Base-by-base conservation (phyloP, 108 stramenopile species). In the Cylindrotheca closterium region DNA sequence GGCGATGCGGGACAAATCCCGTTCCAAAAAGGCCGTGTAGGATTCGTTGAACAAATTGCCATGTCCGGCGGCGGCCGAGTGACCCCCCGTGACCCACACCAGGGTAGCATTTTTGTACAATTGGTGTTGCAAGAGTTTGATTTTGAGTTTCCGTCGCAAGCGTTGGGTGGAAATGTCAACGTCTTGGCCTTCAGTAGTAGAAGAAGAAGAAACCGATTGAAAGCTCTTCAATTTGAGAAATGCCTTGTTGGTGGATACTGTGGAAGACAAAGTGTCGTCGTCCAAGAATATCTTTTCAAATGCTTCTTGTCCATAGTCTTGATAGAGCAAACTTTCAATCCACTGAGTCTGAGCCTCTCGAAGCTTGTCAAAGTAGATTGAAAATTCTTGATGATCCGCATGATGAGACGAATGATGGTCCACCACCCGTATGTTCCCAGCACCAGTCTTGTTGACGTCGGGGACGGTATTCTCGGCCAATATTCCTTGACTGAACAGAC, bases 1-100 rank as follows among this genome's bases (percentile, higher is more conserved):
- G 58, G 85, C 82, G 15, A 75, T 66, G 12, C 33, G 58, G 50
- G 70, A 49, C 15, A 69, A 65, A 30, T 71, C 62, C 4, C 49
- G 12, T 60, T 83, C 82, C 63, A 89, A 32, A 42, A 77, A 51
- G 18, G 82, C 77, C 18, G 84, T 85, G 49, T 85, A 87, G 21
- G 75, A 60, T 63, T 88, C 84, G 33, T 77, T 73, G 67, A 70
- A 82, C 4, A 75, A 67, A 63, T 86, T 86, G 4, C 91, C 91
- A 68, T 92, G 91, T 0, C 80, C 91, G 0, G 91, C 91, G 2
- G 86, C 75, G 3, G 87, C 73, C 8, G 77, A 79, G 55, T 92
- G 91, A 5, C 91, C 91, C 29, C 80, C 80, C 19, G 82, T 85
- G 4, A 78, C 67, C 82, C 82, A 89, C 26, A 79, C 77, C 37